Conservation (phyloP, 352 stramenopile genomes). For the Phytophthora boehmeriae region DNA sequence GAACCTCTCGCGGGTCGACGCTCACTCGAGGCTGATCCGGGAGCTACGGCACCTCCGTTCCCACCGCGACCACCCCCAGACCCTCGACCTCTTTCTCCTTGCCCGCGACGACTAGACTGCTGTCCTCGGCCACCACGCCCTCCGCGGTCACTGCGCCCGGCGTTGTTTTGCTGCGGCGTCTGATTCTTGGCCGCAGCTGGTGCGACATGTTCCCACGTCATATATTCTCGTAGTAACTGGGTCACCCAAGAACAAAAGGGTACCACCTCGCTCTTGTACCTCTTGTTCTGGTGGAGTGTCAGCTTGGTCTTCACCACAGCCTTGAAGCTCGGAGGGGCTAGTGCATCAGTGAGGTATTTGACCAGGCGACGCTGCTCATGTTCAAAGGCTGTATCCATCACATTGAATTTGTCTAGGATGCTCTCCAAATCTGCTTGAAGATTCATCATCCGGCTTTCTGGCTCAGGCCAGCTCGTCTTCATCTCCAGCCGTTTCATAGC, state of each 20-base stretch:
- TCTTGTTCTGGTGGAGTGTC: neutral
- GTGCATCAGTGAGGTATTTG: neutral
- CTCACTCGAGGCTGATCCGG: no score
- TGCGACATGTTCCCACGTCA: constrained; percentile 5
- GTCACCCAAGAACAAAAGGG: neutral
- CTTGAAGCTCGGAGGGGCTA: neutral
- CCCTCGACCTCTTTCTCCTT: no score
- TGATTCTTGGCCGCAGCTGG: no score
- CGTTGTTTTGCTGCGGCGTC: no score
- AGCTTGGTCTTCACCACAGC: neutral
- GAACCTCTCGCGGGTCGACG: no score
- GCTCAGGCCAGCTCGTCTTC: neutral
- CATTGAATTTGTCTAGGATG: constrained; percentile 1
- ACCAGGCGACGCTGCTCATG: neutral
- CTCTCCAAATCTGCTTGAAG: neutral
- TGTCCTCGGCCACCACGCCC: no score
- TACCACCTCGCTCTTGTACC: neutral
- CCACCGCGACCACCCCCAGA: no score
- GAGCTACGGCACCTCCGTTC: no score
- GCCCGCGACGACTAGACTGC: no score
- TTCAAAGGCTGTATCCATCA: neutral
- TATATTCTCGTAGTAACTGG: neutral
- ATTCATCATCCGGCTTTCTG: neutral
- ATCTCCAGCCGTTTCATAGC: constrained; percentile 1
- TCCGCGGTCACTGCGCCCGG: no score